phyloP scores from a whole-genome alignment of 2,329 filamentous ascomycete species.

The Monosporascus sp. region DNA sequence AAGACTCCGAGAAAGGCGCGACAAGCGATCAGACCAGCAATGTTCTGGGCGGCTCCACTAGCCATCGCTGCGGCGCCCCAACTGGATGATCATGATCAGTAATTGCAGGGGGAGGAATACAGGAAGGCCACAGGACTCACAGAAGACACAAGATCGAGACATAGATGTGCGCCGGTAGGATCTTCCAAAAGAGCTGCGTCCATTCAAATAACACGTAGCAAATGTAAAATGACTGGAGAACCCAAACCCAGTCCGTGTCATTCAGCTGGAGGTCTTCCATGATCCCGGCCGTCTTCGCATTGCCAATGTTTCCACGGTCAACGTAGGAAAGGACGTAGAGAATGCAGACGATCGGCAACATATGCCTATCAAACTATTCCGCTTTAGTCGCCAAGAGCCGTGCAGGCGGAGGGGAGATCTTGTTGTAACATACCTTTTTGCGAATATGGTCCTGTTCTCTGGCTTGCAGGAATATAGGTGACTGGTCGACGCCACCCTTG shows the following conservation, averaged over 20 bases:
- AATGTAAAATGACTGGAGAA: slow-evolving; percentile 57
- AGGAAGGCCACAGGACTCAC: neutral
- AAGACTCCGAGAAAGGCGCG: too few species aligned
- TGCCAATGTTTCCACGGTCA: slow-evolving; percentile 47
- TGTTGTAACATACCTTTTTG: neutral
- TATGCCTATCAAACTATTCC: too few species aligned
- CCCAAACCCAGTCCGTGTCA: slow-evolving; percentile 52
- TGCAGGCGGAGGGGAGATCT: too few species aligned
- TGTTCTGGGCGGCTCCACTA: too few species aligned
- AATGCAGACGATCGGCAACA: too few species aligned
- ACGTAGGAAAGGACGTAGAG: too few species aligned
- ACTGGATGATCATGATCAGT: too few species aligned
- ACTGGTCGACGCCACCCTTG: slow-evolving; percentile 20
- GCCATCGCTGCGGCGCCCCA: too few species aligned
- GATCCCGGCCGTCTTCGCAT: slow-evolving; percentile 60
- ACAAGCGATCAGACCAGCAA: too few species aligned
- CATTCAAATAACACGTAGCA: slow-evolving; percentile 60
- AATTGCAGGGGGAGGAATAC: too few species aligned
- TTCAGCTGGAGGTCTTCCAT: slow-evolving; percentile 50
- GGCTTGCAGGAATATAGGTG: too few species aligned
- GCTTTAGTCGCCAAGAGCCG: too few species aligned
- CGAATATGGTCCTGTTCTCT: neutral
- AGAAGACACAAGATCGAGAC: slow-evolving; percentile 27
- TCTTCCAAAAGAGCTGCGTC: slow-evolving; percentile 57
- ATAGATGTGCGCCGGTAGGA: slow-evolving; percentile 57